Conservation (phyloP, 2,329 filamentous ascomycete species). For the Clarireedia paspali region DNA sequence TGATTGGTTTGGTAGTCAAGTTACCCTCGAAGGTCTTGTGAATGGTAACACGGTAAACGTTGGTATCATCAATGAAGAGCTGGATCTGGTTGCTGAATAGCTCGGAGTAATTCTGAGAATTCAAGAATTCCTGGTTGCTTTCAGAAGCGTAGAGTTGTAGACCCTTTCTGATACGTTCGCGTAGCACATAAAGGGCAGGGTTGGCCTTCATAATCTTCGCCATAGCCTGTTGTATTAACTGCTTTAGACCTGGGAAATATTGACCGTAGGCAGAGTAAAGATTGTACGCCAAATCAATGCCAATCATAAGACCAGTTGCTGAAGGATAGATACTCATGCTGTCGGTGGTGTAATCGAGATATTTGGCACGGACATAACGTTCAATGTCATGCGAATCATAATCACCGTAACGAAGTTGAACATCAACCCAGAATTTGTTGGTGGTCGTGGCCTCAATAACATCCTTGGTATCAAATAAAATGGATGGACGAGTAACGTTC, state of each 20-base stretch:
- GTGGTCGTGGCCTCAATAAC: slow-evolving; percentile 88
- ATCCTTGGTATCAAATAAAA: slow-evolving; percentile 94
- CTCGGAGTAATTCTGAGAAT: slow-evolving; percentile 98
- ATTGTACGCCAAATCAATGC: slow-evolving; percentile 96
- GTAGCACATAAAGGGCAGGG: slow-evolving; percentile 87
- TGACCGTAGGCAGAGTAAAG: slow-evolving; percentile 96
- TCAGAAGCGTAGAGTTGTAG: slow-evolving; percentile 96
- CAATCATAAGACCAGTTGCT: slow-evolving; percentile 93
- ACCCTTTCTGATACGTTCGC: slow-evolving; percentile 97
- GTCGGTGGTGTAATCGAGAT: slow-evolving; percentile 97
- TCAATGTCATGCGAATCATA: slow-evolving; percentile 99
- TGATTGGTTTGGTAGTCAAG: slow-evolving; percentile 98
- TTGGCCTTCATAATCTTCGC: slow-evolving; percentile 99
- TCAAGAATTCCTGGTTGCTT: slow-evolving; percentile 98
- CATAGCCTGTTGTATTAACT: slow-evolving; percentile 95
- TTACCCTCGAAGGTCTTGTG: slow-evolving; percentile 99
- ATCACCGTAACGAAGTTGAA: slow-evolving; percentile 92
- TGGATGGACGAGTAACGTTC: slow-evolving; percentile 91
- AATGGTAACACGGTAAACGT: slow-evolving; percentile 98
- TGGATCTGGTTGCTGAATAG: slow-evolving; percentile 99
- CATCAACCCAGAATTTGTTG: slow-evolving; percentile 99
- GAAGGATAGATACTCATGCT: slow-evolving; percentile 98
- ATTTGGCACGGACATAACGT: slow-evolving; percentile 94
- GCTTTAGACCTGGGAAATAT: slow-evolving; percentile 97
- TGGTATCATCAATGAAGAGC: slow-evolving; percentile 97